Evolutionary conservation across 202 grass and related monocot species (phyloP).

Genomic region (Brachypodium distachyon): DNA sequence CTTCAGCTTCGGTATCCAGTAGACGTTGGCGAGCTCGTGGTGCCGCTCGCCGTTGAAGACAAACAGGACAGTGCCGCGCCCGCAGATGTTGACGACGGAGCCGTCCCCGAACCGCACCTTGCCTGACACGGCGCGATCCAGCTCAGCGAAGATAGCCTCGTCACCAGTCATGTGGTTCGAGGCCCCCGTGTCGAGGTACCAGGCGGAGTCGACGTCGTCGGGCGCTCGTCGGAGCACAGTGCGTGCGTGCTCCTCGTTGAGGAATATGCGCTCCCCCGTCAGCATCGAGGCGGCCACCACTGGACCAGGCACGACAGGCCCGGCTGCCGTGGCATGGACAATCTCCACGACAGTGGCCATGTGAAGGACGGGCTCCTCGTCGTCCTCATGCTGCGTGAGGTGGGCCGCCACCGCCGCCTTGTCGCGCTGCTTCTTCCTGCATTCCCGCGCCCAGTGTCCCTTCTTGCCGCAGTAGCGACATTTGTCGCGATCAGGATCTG

Average conservation of each 20-base stretch:
- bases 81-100: too few relatives aligned
- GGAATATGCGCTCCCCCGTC: not conserved
- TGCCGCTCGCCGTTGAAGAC: not conserved
- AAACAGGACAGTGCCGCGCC: not conserved
- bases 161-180: not conserved
- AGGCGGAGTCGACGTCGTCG: not conserved
- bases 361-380: not conserved
- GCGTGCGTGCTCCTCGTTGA: not conserved
- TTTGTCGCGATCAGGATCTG: too few relatives aligned
- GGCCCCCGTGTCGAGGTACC: not conserved
- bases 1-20: not conserved
- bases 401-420: not conserved
- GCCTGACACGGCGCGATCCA: not conserved
- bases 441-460: too few relatives aligned
- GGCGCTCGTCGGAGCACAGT: not conserved
- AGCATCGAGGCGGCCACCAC: not conserved
- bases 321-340: not conserved
- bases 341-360: not conserved
- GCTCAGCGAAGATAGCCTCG: not conserved
- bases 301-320: too few relatives aligned
- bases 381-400: not conserved
- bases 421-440: too few relatives aligned
- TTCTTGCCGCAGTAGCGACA: too few relatives aligned
- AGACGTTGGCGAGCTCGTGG: not conserved
- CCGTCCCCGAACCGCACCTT: not conserved